These are phyloP conservation scores for Pleurotus pulmonarius DNA, from an alignment of 768 basidiomycete genomes.

Conservation along the genomic window DNA sequence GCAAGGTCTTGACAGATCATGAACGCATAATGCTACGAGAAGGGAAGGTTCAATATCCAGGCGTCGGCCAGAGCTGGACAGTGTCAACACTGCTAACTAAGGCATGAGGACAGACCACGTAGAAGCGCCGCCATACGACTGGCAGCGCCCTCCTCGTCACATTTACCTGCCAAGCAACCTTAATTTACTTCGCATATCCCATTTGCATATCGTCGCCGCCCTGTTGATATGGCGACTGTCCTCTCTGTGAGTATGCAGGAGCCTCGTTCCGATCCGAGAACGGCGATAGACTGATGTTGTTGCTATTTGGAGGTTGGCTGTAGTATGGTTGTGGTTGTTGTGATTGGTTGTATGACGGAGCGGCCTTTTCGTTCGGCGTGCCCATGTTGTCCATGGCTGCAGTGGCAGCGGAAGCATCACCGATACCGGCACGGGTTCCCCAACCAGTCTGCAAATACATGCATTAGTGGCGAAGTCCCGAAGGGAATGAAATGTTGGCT, in stretches of 20 bases:
- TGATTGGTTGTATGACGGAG: constrained; percentile 12
- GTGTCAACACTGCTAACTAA: not conserved
- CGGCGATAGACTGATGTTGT: constrained; percentile 8
- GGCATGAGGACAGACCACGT: not conserved
- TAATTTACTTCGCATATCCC: constrained; percentile 3
- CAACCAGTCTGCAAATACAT: constrained; percentile 67
- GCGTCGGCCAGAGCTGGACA: not conserved
- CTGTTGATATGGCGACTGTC: not conserved
- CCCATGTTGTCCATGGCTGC: constrained; percentile 53
- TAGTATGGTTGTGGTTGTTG: constrained; percentile 24
- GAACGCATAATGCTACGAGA: too few species aligned
- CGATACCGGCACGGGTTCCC: constrained; percentile 94
- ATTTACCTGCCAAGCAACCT: not conserved
- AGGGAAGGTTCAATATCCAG: too few species aligned
- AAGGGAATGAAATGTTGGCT: not conserved
- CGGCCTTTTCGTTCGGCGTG: constrained; percentile 21
- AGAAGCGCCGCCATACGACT: not conserved
- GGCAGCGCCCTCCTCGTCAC: not conserved
- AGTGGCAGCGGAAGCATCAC: constrained; percentile 75
- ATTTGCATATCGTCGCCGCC: constrained; percentile 1
- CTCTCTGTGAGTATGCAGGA: not conserved
- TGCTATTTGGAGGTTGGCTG: constrained; percentile 14
- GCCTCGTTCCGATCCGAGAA: not conserved
- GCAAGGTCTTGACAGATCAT: not conserved
- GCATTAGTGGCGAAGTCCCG: constrained; percentile 5